These are phyloP conservation scores for Chenopodium formosanum DNA, from an alignment of 148 eudicot genomes.

Conservation along the genomic window DNA sequence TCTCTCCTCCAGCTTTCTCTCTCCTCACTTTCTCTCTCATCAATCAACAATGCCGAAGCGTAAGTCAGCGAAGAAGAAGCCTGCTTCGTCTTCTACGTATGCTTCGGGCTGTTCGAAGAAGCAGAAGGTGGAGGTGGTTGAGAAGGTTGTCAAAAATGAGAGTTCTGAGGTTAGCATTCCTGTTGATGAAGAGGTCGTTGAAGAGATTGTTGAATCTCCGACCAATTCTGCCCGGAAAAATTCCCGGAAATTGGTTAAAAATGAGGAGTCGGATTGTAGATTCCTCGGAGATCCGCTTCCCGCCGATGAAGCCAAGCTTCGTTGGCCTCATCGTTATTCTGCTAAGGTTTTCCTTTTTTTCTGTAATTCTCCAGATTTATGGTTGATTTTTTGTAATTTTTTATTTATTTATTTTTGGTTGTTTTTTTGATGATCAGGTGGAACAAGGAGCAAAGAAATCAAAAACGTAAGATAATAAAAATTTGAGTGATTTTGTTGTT, in stretches of 20 bases:
- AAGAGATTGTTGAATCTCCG: background rate
- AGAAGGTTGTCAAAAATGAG: background rate
- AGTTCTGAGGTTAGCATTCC: background rate
- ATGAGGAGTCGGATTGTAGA: conserved; percentile 21
- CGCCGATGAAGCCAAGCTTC: conserved; percentile 34
- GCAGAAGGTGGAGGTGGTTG: background rate
- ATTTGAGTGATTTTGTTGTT: background rate
- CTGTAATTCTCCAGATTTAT: background rate
- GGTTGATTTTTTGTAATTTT: background rate
- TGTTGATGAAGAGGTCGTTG: conserved; percentile 3
- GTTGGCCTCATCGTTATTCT: conserved; percentile 55
- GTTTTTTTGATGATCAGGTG: conserved; percentile 2
- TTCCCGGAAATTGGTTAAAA: background rate
- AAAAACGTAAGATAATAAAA: conserved; percentile 7
- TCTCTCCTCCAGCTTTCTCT: background rate
- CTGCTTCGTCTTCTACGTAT: conserved; percentile 21
- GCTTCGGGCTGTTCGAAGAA: conserved; percentile 9
- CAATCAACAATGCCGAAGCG: conserved; percentile 23
- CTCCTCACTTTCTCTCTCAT: background rate
- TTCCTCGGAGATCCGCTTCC: conserved; percentile 49
- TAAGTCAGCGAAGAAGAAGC: conserved; percentile 9
- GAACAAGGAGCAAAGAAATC: background rate
- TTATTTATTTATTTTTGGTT: background rate
- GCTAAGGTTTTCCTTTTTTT: conserved; percentile 16
- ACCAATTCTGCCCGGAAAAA: background rate